Conservation (phyloP, 768 basidiomycete species). For the Podaxis sp. region DNA sequence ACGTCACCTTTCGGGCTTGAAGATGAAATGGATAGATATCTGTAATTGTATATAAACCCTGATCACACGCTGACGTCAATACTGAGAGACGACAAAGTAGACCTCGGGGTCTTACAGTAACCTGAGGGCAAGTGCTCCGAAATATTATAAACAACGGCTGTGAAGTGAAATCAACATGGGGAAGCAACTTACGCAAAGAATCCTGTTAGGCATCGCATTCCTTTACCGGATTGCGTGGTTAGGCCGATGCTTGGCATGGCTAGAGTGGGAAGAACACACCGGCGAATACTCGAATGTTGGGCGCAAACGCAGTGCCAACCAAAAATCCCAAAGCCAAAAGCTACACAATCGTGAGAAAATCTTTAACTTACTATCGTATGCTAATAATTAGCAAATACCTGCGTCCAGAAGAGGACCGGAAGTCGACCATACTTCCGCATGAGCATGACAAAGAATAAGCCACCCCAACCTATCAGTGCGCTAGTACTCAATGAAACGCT, state of each 20-base stretch:
- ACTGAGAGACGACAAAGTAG: no score
- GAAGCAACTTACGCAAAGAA: conserved; percentile 48
- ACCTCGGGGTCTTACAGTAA: no score
- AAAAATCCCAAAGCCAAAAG: conserved; percentile 56
- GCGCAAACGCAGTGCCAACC: conserved; percentile 47
- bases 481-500: no score
- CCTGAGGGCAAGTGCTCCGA: conserved; percentile 57
- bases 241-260: neutral
- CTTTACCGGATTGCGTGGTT: conserved; percentile 25
- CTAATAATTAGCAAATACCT: no score
- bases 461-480: conserved; percentile 52
- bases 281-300: conserved; percentile 54
- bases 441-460: conserved; percentile 59
- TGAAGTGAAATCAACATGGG: neutral
- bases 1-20: conserved; percentile 60
- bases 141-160: neutral
- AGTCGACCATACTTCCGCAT: conserved; percentile 64
- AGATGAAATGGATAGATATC: conserved; percentile 71
- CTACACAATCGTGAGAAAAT: conserved; percentile 24
- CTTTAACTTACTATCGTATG: neutral
- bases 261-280: conserved; percentile 32
- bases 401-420: conserved; percentile 70
- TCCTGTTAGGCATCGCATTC: conserved; percentile 58
- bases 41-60: conserved; percentile 60
- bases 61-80: no score